Base-by-base conservation (phyloP, 306 rosid genomes). In the Vigna reflexopilosa region DNA sequence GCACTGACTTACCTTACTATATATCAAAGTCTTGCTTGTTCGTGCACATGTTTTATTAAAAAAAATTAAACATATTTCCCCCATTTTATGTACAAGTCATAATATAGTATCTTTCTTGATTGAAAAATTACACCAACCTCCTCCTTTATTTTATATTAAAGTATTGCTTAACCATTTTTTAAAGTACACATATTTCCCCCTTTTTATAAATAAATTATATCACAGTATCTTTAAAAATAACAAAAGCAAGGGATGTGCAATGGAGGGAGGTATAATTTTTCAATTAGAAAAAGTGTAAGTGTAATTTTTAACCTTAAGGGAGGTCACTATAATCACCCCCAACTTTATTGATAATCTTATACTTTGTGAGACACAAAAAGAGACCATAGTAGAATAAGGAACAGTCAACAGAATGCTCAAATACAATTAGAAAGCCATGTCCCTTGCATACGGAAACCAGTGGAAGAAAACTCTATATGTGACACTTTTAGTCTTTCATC, bases 401-500 rank as follows among this genome's bases (percentile, higher is more conserved):
- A 34, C 9, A 57, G 13, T 61, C 16, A 72, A 72, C 40, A 17
- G 34, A 59, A 59, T 59, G 34, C 12, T 5, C n/a, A 2, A 47
- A 32, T 20, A 51, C 8, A 45, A 68, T 0, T 47, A 47, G 58
- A 64, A 75, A 49, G 16, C 6, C 36, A 13, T 11, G 32, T 36
- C 67, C 69, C 71, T 19, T 32, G 24, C 42, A 47, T 28, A 79
- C 52, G 26, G 20, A 72, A 80, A 73, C 62, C 50, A 48, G 9
- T 30, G 34, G 4, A 3, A 30, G 5, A 4, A 30, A 30, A 30
- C 34, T 44, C 38, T 59, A 59, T 19, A 22, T 22, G 38, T 7
- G 9, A 22, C 38, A 13, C 38, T 45, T 34, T 5, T 67, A 22
- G 14, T 47, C 26, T 9, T 38, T 72, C 38, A 19, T 7, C 15